Evolutionary conservation across 345 rosid species (phyloP), one percentile per base, ranked within the genome.

Genomic region (Eucalyptus regnans): DNA sequence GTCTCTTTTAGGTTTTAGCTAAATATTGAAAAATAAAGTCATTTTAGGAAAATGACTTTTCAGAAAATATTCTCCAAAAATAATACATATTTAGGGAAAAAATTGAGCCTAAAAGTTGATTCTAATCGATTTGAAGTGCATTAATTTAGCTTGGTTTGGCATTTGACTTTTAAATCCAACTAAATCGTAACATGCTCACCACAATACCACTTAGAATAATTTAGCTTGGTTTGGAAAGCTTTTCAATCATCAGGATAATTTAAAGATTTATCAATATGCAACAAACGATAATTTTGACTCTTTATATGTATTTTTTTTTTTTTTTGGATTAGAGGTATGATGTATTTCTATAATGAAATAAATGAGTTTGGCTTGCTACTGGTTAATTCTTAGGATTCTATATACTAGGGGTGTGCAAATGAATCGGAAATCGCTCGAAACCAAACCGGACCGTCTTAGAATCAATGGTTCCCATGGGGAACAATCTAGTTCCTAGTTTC

Each of bases 401-500:
- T 52, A 52, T 52, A 52, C 4, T 18, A 52, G 56, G 56, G 56
- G 56, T 52, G 56, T 8, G 4, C 9, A 52, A 52, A 52, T 52
- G 23, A 52, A 52, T 23, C 0, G 4, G 2, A 3, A 52, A 52
- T 52, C 2, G 4, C 56, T 0, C 2, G 2, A 52, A 52, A 52
- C 56, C 1, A 52, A 23, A 52, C 2, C 4, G 9, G 23, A 1
- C 56, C 23, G 9, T 2, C 9, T 52, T 52, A 7, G 23, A 52
- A 52, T 52, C 1, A 23, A 52, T 18, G 56, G 23, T 18, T 18
- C 9, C 23, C 56, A 52, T 52, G 23, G 56, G 23, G 23, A 52
- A 23, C 56, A 52, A 52, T 52, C 9, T 52, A 52, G 9, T 52
- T 52, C 56, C 56, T 52, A 18, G 56, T 52, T 52, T 52, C 23